Evolutionary conservation across 768 basidiomycete genomes (phyloP).

Genomic region (Hygrophorus pudorinus): DNA sequence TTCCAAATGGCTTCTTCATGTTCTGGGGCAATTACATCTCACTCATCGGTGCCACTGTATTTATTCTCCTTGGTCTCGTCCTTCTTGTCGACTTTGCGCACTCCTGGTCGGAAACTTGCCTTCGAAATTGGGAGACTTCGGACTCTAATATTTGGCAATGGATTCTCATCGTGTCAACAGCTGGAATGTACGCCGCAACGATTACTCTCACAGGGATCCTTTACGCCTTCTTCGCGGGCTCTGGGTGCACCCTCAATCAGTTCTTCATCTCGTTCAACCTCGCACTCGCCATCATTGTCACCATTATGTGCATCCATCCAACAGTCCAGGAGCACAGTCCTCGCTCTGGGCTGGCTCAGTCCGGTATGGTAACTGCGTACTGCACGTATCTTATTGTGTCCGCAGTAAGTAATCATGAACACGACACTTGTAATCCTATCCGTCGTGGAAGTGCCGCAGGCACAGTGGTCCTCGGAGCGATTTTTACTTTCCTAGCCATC

Average conservation of each 20-base stretch:
- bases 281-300: constrained; percentile 66
- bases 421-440: constrained; percentile 83
- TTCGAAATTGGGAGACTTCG: constrained; percentile 85
- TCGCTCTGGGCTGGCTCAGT: constrained; percentile 89
- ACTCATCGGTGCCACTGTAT: constrained; percentile 84
- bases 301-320: constrained; percentile 76
- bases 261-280: constrained; percentile 97
- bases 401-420: constrained; percentile 87
- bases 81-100: constrained; percentile 98
- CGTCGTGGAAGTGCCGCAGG: constrained; percentile 59
- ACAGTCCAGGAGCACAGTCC: constrained; percentile 87
- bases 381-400: constrained; percentile 93
- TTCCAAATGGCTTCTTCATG: constrained; percentile 97
- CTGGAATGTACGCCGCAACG: constrained; percentile 75
- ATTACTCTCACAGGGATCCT: constrained; percentile 83
- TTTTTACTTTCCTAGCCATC: constrained; percentile 97
- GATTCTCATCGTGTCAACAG: constrained; percentile 88
- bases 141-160: constrained; percentile 92
- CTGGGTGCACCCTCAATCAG: constrained; percentile 85
- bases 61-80: constrained; percentile 95
- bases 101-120: constrained; percentile 94
- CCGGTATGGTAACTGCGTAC: constrained; percentile 95
- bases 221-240: constrained; percentile 84
- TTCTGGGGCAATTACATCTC: constrained; percentile 95
- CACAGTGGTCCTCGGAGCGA: constrained; percentile 79